phyloP scores from a whole-genome alignment of 441 rosid genomes.

The Euphorbia celastroides region DNA sequence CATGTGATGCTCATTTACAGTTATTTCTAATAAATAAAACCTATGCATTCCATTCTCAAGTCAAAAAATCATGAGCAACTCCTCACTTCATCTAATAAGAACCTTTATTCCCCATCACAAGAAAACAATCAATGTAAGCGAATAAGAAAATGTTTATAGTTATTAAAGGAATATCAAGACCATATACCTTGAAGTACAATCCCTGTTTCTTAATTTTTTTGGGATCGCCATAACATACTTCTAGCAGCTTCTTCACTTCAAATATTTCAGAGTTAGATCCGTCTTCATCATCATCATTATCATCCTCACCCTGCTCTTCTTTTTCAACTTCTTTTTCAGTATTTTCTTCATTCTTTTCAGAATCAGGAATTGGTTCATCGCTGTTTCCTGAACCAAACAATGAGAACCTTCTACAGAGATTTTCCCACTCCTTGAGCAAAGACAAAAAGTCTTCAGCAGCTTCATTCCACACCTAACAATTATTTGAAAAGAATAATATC shows the following conservation, averaged over 20 bases:
- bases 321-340: not conserved
- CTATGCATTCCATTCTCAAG: no score
- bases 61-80: no score
- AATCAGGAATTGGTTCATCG: not conserved
- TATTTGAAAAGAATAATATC: not conserved
- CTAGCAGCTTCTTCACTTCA: constrained; percentile 16
- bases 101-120: not conserved
- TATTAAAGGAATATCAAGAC: not conserved
- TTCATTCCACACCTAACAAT: constrained; percentile 16
- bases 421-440: constrained; percentile 16
- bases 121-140: not conserved
- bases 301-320: not conserved
- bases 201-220: not conserved
- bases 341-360: not conserved
- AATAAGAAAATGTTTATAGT: no score
- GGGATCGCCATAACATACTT: constrained; percentile 13
- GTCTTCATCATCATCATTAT: not conserved
- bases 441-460: constrained; percentile 12
- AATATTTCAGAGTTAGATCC: not conserved
- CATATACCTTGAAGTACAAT: constrained; percentile 11
- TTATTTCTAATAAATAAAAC: no score
- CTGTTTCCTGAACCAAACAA: not conserved
- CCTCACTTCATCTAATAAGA: no score
- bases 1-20: no score
- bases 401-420: constrained; percentile 6